A percentile compares a stretch with the other conserved stretches of the same genome.
phyloP scores from a whole-genome alignment of 2,329 filamentous ascomycete species.

The Apiospora marii region DNA sequence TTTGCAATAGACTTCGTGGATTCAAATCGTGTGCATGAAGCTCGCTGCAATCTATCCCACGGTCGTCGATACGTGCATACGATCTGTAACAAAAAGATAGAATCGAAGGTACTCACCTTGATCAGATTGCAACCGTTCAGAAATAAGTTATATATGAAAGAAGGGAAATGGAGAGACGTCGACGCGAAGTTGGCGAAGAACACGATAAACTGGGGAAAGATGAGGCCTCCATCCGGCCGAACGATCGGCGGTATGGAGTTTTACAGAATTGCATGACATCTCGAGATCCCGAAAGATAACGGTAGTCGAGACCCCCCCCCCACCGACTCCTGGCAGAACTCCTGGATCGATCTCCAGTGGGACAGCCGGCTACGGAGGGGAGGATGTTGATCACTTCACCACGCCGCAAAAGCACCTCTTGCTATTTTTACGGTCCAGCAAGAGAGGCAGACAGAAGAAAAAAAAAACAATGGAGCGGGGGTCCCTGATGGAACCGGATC shows the following conservation, averaged over 20 bases:
- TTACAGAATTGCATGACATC: background rate
- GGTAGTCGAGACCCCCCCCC: background rate
- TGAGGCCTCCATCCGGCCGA: background rate
- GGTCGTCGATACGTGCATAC: no score
- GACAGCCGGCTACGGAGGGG: background rate
- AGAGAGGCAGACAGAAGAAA: background rate
- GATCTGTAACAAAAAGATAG: no score
- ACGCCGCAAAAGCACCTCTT: background rate
- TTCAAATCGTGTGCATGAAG: no score
- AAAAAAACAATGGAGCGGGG: background rate
- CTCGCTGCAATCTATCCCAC: no score
- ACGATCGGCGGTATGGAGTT: background rate
- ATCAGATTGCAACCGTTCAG: background rate
- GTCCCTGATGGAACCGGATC: slow-evolving; percentile 4
- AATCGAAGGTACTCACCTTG: no score
- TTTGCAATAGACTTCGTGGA: no score
- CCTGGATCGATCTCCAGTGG: background rate
- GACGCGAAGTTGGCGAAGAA: background rate
- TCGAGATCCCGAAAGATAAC: background rate
- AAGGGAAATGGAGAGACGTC: background rate
- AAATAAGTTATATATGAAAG: background rate
- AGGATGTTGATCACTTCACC: background rate
- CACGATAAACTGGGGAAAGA: background rate
- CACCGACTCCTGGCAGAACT: no score
- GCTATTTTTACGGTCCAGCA: background rate